A percentile compares a stretch with the other conserved stretches of the same genome.
Evolutionary conservation across 1,284 basidiomycete species (phyloP).

Genomic region (Cutaneotrichosporon curvatum): DNA sequence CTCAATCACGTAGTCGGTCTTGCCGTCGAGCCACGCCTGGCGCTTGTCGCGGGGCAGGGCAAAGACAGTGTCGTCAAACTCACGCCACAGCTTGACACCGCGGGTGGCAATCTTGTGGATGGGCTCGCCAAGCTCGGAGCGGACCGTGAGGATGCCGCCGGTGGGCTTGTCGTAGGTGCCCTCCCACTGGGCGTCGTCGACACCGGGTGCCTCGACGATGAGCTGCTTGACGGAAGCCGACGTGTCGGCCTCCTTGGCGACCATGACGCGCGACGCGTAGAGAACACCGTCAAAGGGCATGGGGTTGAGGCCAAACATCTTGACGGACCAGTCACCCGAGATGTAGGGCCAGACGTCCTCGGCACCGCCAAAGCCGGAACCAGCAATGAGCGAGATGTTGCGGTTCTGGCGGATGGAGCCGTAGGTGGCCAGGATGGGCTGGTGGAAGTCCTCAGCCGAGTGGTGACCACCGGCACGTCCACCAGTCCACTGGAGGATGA

Average conservation of each 20-base stretch:
- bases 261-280: constrained; percentile 94
- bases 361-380: constrained; percentile 93
- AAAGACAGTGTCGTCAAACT: constrained; percentile 96
- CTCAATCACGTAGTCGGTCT: constrained; percentile 79
- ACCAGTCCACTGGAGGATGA: constrained; percentile 98
- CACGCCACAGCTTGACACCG: constrained; percentile 94
- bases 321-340: constrained; percentile 87
- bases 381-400: constrained; percentile 86
- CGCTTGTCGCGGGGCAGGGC: constrained; percentile 93
- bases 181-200: constrained; percentile 86
- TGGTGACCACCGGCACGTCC: constrained; percentile 99
- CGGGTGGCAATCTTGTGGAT: constrained; percentile 99
- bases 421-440: constrained; percentile 88
- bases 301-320: constrained; percentile 74
- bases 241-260: constrained; percentile 96
- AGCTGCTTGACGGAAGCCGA: constrained; percentile 90
- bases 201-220: constrained; percentile 89
- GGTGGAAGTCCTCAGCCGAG: constrained; percentile 97
- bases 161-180: constrained; percentile 90
- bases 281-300: constrained; percentile 99
- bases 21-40: constrained; percentile 74
- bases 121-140: constrained; percentile 94
- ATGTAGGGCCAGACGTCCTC: constrained; percentile 97
- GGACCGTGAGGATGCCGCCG: constrained; percentile 92
- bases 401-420: constrained; percentile 75